Evolutionary conservation across 2,329 filamentous ascomycete genomes (phyloP).

Genomic region (Pseudogymnoascus sp.): DNA sequence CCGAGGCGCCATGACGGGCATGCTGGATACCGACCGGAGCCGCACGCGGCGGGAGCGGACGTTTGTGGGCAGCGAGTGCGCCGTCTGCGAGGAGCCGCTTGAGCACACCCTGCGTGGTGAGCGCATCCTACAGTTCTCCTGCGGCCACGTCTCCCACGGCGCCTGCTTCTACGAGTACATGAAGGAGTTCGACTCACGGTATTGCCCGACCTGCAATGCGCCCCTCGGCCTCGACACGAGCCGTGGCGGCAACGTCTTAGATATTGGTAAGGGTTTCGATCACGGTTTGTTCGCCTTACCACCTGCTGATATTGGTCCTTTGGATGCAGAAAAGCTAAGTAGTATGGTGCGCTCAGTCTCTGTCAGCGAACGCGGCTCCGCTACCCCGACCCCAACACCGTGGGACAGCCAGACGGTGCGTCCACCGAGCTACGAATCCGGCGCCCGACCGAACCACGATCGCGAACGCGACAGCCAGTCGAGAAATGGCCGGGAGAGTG

Average conservation of each 20-base stretch:
- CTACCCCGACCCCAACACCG: conserved; percentile 51
- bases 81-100: conserved; percentile 91
- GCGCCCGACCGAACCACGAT: conserved; percentile 25
- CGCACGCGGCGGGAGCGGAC: conserved; percentile 82
- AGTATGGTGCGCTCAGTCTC: conserved; percentile 82
- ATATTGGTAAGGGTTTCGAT: conserved; percentile 58
- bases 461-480: conserved; percentile 31
- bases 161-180: conserved; percentile 99
- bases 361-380: conserved; percentile 43
- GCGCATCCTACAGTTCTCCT: conserved; percentile 90
- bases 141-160: conserved; percentile 93
- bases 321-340: conserved; percentile 74
- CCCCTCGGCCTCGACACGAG: conserved; percentile 88
- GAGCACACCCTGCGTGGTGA: conserved; percentile 93
- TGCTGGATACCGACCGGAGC: conserved; percentile 67
- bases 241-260: conserved; percentile 82
- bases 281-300: conserved; percentile 24
- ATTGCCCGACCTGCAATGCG: conserved; percentile 88
- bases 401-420: conserved; percentile 59
- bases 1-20: conserved; percentile 44
- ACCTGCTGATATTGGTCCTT: conserved; percentile 17
- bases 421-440: conserved; percentile 40
- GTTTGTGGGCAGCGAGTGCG: conserved; percentile 89
- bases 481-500: conserved; percentile 22
- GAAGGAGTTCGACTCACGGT: conserved; percentile 85